Base-by-base conservation (phyloP, 208 protist species). In the Acanthamoeba lenticulata region DNA sequence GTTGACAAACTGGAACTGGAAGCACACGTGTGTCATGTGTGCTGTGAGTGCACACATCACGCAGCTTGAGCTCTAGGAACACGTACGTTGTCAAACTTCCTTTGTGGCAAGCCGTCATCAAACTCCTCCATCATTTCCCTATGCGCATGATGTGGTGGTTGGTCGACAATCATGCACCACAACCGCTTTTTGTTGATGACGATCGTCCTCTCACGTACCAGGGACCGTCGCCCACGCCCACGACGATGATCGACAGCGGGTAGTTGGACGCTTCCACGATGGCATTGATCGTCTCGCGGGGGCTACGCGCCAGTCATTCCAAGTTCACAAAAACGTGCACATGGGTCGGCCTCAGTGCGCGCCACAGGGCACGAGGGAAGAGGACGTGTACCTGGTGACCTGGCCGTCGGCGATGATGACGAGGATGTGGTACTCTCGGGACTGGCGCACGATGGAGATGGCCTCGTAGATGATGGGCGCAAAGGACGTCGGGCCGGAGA, bases 241-340 rank as follows among this genome's bases (percentile, higher is more conserved):
- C 97, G 92, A 99, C 98, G 72, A 99, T 94, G 90, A 99, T 98
- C 6, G 96, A 97, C 32, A 99, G 52, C 44, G 98, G 98, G 32
- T 96, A 95, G 38, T 97, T 92, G n/a, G 98, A 97, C 27, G 98
- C 97, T 27, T 86, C 95, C 17, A 98, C 96, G 60, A 98, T 98
- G 13, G 96, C 96, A 90, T 97, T 95, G 45, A 98, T 97, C 17
- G 97, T 98, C 55, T 97, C 95, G 27, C 62, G 34, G 11, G 77
- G 60, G 55, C 81, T 57, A 42, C 21, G 13, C 32, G 72, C 42
- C 34, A 40, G 17, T 67, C 24, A 27, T 27, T 27, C 57, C 27
- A 67, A 67, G 21, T 67, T 67, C 36, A 77, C 17, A 57, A 57
- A 45, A 5, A 42, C 45, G 5, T 27, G 5, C 5, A 86, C 27